Percentiles rank a stretch among this genome's conserved stretches.
phyloP scores from a whole-genome alignment of 2,329 filamentous ascomycete species.

The Dothideomycetes sp. region DNA sequence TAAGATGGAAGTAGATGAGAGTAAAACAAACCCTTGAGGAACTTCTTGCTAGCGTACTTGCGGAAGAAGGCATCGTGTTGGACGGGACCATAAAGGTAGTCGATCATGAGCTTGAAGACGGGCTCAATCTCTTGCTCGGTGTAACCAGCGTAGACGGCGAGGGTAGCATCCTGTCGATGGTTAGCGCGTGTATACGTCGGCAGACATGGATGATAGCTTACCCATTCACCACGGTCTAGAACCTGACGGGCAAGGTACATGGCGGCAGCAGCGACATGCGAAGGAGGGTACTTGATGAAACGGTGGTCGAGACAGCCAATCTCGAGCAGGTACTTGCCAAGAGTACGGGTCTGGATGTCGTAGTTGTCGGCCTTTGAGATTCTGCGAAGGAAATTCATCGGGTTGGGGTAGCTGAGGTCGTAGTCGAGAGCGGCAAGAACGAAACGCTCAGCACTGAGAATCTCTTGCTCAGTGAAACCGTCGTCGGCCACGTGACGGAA shows the following conservation, averaged over 20 bases:
- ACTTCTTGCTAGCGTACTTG: conserved; percentile 99
- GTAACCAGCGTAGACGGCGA: conserved; percentile 88
- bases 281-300: conserved; percentile 82
- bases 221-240: conserved; percentile 83
- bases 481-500: conserved; percentile 96
- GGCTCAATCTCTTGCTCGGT: conserved; percentile 86
- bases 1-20: not conserved
- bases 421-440: conserved; percentile 86
- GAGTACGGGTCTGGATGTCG: conserved; percentile 91
- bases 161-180: conserved; percentile 57
- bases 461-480: conserved; percentile 89
- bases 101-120: conserved; percentile 87
- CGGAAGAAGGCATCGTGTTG: conserved; percentile 97
- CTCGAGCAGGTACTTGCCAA: conserved; percentile 96
- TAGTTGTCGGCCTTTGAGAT: conserved; percentile 99
- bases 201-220: conserved; percentile 45
- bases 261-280: conserved; percentile 78
- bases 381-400: conserved; percentile 98
- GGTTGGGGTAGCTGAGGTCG: conserved; percentile 96
- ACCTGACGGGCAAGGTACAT: conserved; percentile 94
- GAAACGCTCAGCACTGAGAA: conserved; percentile 92
- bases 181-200: too few relatives aligned
- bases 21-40: conserved; percentile 71
- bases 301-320: conserved; percentile 92
- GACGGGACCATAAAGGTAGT: conserved; percentile 85